These are phyloP conservation scores for Aureobasidium musti DNA, from an alignment of 2,329 filamentous ascomycete species.

Conservation along the genomic window DNA sequence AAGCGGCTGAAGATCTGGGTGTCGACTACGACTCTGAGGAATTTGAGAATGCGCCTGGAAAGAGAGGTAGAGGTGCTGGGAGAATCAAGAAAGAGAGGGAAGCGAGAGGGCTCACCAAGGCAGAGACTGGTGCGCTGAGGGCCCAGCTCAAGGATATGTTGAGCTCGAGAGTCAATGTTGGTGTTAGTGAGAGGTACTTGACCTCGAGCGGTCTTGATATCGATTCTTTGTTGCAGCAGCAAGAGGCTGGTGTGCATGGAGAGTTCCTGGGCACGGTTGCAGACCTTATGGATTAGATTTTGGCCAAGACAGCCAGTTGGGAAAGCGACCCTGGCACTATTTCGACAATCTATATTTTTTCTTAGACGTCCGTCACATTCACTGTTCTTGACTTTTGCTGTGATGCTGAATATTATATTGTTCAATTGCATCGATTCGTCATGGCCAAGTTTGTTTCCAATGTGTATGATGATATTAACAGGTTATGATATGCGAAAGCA, in stretches of 20 bases:
- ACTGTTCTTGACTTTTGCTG: no score
- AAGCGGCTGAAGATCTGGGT: slow-evolving; percentile 86
- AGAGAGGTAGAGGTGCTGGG: slow-evolving; percentile 65
- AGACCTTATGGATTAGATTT: slow-evolving; percentile 39
- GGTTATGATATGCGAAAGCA: no score
- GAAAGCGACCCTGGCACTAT: no score
- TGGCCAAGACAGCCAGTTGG: no score
- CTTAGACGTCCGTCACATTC: no score
- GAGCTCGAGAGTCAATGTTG: slow-evolving; percentile 74
- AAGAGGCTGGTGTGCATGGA: slow-evolving; percentile 58
- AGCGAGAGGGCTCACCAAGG: slow-evolving; percentile 67
- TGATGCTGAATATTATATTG: no score
- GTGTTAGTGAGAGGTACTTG: slow-evolving; percentile 84
- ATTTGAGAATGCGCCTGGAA: slow-evolving; percentile 63
- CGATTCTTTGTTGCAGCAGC: slow-evolving; percentile 61
- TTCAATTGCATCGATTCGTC: no score
- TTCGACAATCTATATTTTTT: no score
- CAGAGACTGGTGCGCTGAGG: slow-evolving; percentile 68
- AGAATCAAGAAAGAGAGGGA: slow-evolving; percentile 74
- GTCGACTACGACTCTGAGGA: slow-evolving; percentile 93
- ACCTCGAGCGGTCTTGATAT: slow-evolving; percentile 84
- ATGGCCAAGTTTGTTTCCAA: no score
- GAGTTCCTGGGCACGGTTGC: slow-evolving; percentile 64
- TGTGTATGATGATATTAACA: no score
- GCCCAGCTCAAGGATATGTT: slow-evolving; percentile 73